Conservation (phyloP, 768 basidiomycete genomes). For the Galerina marginata region DNA sequence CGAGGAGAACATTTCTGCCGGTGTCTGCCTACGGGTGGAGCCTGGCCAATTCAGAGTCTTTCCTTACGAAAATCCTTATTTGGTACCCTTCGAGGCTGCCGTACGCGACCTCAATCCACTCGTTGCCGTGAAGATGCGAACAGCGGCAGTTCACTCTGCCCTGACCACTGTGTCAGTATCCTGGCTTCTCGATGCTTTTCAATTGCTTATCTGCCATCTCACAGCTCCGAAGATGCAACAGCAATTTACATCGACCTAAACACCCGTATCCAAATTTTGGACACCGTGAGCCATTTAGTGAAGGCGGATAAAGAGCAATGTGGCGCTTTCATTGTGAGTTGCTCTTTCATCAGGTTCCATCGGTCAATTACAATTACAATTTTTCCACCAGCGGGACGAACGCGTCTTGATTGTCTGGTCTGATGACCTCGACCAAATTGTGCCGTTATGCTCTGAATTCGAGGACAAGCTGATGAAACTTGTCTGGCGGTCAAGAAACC, state of each 20-base stretch:
- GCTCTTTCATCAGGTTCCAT: neutral
- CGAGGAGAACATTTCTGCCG: constrained; percentile 80
- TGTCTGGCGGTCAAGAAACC: constrained; percentile 54
- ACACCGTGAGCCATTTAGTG: constrained; percentile 68
- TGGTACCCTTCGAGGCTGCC: constrained; percentile 84
- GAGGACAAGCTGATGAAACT: constrained; percentile 69
- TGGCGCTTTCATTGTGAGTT: constrained; percentile 81
- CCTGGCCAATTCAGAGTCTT: constrained; percentile 78
- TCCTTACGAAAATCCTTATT: constrained; percentile 82
- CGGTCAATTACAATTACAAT: constrained; percentile 2
- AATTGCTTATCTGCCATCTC: neutral
- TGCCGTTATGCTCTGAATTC: constrained; percentile 75
- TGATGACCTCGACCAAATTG: constrained; percentile 80
- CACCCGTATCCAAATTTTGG: constrained; percentile 87
- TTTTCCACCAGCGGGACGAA: constrained; percentile 70
- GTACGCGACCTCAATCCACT: constrained; percentile 79
- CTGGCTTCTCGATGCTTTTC: neutral
- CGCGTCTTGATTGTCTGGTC: constrained; percentile 86
- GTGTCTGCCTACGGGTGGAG: constrained; percentile 76
- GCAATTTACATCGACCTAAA: constrained; percentile 76
- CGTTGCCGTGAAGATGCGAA: constrained; percentile 82
- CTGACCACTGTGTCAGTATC: constrained; percentile 66
- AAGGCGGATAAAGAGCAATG: constrained; percentile 91
- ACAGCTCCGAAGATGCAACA: constrained; percentile 60
- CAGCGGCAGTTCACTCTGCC: constrained; percentile 81